These are phyloP conservation scores for Phytophthora kernoviae DNA, from an alignment of 352 stramenopile genomes.

Conservation along the genomic window DNA sequence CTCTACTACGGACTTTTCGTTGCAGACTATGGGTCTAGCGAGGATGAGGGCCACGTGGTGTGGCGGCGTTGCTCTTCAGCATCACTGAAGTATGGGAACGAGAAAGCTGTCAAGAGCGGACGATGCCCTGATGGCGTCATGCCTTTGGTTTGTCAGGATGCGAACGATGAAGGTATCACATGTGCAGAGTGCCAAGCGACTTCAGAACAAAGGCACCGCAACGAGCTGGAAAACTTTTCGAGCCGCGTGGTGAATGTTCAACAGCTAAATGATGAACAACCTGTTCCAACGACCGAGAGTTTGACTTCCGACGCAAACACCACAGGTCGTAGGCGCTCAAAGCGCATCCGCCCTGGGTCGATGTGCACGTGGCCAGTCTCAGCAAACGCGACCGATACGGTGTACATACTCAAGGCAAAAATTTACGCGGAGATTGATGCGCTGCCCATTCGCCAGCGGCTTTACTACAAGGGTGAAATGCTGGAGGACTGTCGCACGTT, in stretches of 20 bases:
- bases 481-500: constrained; percentile 62
- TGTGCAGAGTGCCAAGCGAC: constrained; percentile 59
- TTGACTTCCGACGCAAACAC: constrained; percentile 44
- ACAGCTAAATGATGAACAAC: constrained; percentile 57
- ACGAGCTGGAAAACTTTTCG: constrained; percentile 70
- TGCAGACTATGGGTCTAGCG: constrained; percentile 11
- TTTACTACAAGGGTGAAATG: constrained; percentile 71
- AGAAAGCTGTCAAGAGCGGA: constrained; percentile 17
- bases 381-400: constrained; percentile 67
- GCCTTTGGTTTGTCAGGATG: constrained; percentile 34
- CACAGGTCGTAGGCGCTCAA: constrained; percentile 60
- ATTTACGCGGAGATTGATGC: constrained; percentile 76
- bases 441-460: constrained; percentile 65
- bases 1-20: constrained; percentile 59
- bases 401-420: constrained; percentile 80
- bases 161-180: constrained; percentile 33
- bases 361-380: constrained; percentile 52
- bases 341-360: constrained; percentile 60
- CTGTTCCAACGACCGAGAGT: constrained; percentile 48
- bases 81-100: constrained; percentile 35
- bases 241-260: constrained; percentile 66
- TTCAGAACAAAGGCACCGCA: constrained; percentile 43
- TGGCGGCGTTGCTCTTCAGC: constrained; percentile 58
- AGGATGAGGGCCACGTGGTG: constrained; percentile 26
- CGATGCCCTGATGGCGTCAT: constrained; percentile 34